Base-by-base conservation (phyloP, 2,329 filamentous ascomycete genomes). In the Fonsecaea monophora region DNA sequence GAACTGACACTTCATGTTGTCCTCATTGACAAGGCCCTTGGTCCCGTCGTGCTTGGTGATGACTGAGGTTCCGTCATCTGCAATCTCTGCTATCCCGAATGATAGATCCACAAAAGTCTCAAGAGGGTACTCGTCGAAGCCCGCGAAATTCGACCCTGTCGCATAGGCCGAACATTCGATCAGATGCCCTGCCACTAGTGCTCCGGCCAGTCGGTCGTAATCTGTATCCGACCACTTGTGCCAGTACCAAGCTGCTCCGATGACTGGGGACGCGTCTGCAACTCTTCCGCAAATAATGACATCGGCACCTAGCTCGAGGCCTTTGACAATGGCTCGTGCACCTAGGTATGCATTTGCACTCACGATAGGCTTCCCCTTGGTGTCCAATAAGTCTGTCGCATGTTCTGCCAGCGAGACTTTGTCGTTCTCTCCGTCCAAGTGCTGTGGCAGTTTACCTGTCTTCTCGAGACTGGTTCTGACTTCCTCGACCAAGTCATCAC, bases 211-310 rank as follows among this genome's bases (percentile, higher is more conserved):
- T 18, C 77, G 71, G 65, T 87, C 81, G 21, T 81, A 85, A 30
- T 82, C 78, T 0, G 76, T 78, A 15, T 82, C 78, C 0, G 68
- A 66, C 86, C 85, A 88, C 1, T 78, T 76, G 61, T 87, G 80
- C 82, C 85, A 88, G 77, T 80, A 87, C 71, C 82, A 82, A 0
- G 85, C 85, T 0, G 84, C 84, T 0, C 82, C 86, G 65, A 87
- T 86, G 0, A 86, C 84, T 0, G 83, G 84, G 2, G 80, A 82
- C 0, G 84, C 83, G 69, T 84, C 83, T 0, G 82, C 78, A 1
- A 82, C 82, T 3, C 83, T 78, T 4, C 80, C 80, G 67, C 78
- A 80, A n/a, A 82, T 74, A 4, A 82, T 74, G 60, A 82, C 80
- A 66, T 81, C 78, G 0, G 78, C 79, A 1, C 79, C 80, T 6